Percentiles rank a stretch among this genome's conserved stretches.
Conservation (phyloP, 2,329 filamentous ascomycete genomes). For the Penicillium vulpinum region DNA sequence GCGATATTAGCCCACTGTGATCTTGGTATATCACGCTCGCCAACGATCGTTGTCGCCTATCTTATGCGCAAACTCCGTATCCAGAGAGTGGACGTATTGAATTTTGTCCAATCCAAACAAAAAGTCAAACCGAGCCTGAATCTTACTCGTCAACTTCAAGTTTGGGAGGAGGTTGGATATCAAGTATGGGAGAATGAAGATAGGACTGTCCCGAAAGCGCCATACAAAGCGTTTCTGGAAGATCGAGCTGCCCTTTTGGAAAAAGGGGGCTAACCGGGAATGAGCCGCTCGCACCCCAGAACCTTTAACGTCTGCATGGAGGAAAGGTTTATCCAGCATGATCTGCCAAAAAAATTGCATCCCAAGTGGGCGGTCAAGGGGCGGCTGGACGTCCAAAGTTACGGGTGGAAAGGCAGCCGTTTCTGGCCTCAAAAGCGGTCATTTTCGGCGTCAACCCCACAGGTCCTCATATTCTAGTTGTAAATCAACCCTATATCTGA, state of each 20-base stretch:
- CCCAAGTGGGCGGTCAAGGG: too few species aligned
- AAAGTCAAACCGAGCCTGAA: constrained; percentile 28
- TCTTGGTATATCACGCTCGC: constrained; percentile 30
- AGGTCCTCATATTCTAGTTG: too few species aligned
- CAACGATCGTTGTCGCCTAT: constrained; percentile 27
- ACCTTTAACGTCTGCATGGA: not conserved
- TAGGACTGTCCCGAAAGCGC: constrained; percentile 25
- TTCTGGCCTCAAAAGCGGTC: too few species aligned
- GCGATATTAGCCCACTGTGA: constrained; percentile 31
- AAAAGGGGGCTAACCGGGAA: constrained; percentile 24
- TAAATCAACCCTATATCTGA: too few species aligned
- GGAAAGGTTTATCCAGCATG: too few species aligned
- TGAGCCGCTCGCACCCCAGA: constrained; percentile 22
- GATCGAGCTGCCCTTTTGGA: constrained; percentile 17
- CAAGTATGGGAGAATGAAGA: constrained; percentile 30
- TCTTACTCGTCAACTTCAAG: constrained; percentile 29
- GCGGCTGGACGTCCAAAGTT: too few species aligned
- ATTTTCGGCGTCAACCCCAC: too few species aligned
- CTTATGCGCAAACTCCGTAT: too few species aligned
- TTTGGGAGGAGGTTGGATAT: constrained; percentile 30
- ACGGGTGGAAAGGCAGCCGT: too few species aligned
- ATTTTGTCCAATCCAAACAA: too few species aligned
- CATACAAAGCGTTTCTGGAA: constrained; percentile 28
- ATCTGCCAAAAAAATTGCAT: too few species aligned
- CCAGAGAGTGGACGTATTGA: too few species aligned